Percentiles rank a stretch among this genome's conserved stretches.
Evolutionary conservation across 345 rosid genomes (phyloP).

Genomic region (Geranium brycei): DNA sequence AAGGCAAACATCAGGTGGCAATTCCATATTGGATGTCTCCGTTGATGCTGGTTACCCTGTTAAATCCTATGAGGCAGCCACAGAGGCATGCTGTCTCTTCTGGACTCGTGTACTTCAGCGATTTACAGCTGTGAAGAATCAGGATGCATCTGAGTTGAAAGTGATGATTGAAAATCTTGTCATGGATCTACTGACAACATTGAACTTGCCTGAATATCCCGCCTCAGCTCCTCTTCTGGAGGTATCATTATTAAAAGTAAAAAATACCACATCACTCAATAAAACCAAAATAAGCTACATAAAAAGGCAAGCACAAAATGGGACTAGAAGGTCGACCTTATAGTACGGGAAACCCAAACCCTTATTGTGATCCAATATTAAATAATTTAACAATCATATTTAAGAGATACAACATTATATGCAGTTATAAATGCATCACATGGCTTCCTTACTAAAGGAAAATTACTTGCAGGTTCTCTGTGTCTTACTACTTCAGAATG

Average conservation of each 20-base stretch:
- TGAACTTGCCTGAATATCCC: conserved; percentile 93
- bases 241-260: conserved; percentile 28
- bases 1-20: conserved; percentile 47
- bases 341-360: too few species aligned
- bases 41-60: conserved; percentile 54
- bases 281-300: too few species aligned
- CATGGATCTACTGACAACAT: conserved; percentile 70
- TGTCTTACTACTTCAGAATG: conserved; percentile 86
- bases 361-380: too few species aligned
- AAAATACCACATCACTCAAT: too few species aligned
- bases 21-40: conserved; percentile 44
- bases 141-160: conserved; percentile 92
- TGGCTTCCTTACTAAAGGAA: neutral
- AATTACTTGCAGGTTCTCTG: conserved; percentile 75
- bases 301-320: too few species aligned
- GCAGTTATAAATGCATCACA: neutral
- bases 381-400: neutral
- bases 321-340: too few species aligned
- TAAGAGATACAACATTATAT: neutral
- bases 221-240: conserved; percentile 86
- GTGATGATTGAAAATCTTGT: conserved; percentile 84
- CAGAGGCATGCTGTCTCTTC: conserved; percentile 88
- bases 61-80: conserved; percentile 71
- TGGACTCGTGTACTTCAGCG: conserved; percentile 98
- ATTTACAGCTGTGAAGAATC: conserved; percentile 63